A percentile compares a stretch with the other conserved stretches of the same genome.
Conservation (phyloP, 2,329 filamentous ascomycete genomes). For the Cercospora canescens region DNA sequence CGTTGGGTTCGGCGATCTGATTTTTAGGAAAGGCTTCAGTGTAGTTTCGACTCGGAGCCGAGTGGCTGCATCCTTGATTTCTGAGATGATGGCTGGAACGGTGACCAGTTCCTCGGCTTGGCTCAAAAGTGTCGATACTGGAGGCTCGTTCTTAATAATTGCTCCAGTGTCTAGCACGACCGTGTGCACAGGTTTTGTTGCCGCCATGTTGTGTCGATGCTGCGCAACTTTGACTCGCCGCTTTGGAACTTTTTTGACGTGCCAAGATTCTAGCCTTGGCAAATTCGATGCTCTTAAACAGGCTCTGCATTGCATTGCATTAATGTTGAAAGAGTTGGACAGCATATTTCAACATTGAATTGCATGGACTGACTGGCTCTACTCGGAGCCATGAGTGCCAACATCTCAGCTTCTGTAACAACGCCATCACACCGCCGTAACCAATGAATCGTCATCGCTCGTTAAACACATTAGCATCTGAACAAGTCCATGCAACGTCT, state of each 20-base stretch:
- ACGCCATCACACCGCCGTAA: background rate
- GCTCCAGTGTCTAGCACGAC: constrained; percentile 89
- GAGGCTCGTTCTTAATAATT: constrained; percentile 88
- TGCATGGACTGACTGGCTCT: background rate
- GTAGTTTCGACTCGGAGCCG: constrained; percentile 79
- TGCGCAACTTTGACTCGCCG: background rate
- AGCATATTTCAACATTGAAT: background rate
- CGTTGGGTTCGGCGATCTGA: constrained; percentile 71
- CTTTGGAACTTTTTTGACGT: background rate
- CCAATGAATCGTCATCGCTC: constrained; percentile 11
- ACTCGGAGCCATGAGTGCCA: background rate
- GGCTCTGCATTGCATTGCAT: background rate
- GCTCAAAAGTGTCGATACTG: constrained; percentile 76
- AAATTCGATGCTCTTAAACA: background rate
- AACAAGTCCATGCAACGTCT: background rate
- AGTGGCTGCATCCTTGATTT: constrained; percentile 84
- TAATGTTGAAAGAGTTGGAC: background rate
- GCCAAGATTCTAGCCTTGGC: background rate
- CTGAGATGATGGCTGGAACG: constrained; percentile 79
- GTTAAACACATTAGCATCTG: constrained; percentile 8
- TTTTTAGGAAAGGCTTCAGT: constrained; percentile 78
- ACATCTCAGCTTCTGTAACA: background rate
- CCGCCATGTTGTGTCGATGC: constrained; percentile 28
- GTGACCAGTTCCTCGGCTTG: constrained; percentile 78
- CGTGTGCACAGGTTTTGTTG: constrained; percentile 71